Conservation (phyloP, 345 rosid species). For the Populus tremula region DNA sequence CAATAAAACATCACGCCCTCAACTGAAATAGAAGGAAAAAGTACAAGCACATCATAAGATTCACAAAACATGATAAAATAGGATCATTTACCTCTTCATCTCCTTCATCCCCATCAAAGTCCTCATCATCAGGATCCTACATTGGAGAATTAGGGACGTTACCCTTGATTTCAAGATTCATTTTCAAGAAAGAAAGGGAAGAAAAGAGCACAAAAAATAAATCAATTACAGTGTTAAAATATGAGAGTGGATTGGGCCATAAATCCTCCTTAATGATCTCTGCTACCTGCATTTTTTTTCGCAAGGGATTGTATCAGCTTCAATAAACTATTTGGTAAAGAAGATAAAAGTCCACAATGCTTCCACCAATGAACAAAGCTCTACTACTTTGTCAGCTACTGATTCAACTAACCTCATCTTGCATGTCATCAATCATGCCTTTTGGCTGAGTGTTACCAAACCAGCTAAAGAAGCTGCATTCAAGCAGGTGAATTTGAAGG, state of each 20-base stretch:
- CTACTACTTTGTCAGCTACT: background rate
- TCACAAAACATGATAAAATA: background rate
- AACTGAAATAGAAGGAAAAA: background rate
- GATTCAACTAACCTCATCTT: conserved; percentile 65
- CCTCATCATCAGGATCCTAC: conserved; percentile 27
- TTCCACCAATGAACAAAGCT: background rate
- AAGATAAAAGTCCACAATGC: background rate
- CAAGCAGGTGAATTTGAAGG: background rate
- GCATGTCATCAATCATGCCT: conserved; percentile 55
- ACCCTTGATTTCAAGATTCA: background rate
- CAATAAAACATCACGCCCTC: background rate
- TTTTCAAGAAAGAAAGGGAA: background rate
- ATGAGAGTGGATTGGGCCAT: conserved; percentile 90
- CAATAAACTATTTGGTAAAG: background rate
- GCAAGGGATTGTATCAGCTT: background rate
- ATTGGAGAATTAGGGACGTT: background rate
- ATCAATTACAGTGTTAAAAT: conserved; percentile 67
- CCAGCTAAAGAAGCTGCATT: conserved; percentile 85
- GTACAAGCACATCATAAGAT: background rate
- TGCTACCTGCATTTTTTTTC: conserved; percentile 56
- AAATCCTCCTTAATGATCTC: conserved; percentile 91
- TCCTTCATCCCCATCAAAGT: conserved; percentile 20
- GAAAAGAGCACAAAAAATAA: background rate
- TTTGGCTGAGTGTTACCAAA: conserved; percentile 58
- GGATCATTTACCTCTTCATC: conserved; percentile 20